Conservation (phyloP, 371 early-diverging fungal genomes). For the Mortierella sp. region DNA sequence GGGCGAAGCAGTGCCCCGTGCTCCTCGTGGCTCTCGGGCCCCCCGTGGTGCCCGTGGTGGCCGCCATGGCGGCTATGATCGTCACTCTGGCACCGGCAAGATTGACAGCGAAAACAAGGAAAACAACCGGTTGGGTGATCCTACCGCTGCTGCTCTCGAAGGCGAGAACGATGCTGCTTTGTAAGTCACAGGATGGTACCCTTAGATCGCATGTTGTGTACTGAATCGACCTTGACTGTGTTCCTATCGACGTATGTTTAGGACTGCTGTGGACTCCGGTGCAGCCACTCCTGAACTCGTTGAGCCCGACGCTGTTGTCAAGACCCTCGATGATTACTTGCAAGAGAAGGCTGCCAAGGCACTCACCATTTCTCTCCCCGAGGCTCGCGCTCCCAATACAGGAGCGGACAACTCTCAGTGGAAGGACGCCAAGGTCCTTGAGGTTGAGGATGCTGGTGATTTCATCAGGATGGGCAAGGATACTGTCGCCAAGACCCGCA, state of each 20-base stretch:
- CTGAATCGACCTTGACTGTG: background rate
- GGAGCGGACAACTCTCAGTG: conserved; percentile 82
- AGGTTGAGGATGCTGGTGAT: conserved; percentile 72
- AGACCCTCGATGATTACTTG: conserved; percentile 84
- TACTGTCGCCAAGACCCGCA: conserved; percentile 46
- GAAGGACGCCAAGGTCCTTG: conserved; percentile 78
- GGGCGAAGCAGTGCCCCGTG: conserved; percentile 58
- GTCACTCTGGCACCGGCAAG: conserved; percentile 81
- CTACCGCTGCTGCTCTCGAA: conserved; percentile 57
- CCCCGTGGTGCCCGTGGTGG: conserved; percentile 58
- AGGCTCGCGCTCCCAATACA: conserved; percentile 84
- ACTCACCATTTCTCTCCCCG: conserved; percentile 61
- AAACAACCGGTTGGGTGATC: conserved; percentile 83
- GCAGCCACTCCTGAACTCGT: conserved; percentile 60
- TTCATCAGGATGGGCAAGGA: conserved; percentile 74
- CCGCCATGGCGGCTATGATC: conserved; percentile 78
- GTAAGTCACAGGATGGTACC: conserved; percentile 20
- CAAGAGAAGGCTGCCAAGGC: conserved; percentile 75
- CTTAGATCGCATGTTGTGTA: no score
- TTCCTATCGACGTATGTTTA: conserved; percentile 4
- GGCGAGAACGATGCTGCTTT: conserved; percentile 55
- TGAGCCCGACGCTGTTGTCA: conserved; percentile 78
- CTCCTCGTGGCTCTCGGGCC: conserved; percentile 49
- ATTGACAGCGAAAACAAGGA: conserved; percentile 89
- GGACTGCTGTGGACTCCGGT: conserved; percentile 53